Conservation (phyloP, 2,329 filamentous ascomycete species). For the Orbilia quercus region DNA sequence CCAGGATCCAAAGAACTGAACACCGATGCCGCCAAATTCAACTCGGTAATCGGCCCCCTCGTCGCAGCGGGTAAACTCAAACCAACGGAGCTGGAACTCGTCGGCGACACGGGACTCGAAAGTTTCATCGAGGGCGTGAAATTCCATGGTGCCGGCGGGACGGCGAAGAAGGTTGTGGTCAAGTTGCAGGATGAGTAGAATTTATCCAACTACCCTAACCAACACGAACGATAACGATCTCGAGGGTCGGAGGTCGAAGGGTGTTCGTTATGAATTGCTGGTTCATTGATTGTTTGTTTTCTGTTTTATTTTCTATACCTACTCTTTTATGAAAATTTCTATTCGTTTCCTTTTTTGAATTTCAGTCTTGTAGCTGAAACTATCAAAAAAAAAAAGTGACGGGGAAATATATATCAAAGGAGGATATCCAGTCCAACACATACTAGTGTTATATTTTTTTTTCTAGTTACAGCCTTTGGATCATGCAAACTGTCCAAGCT, state of each 20-base stretch:
- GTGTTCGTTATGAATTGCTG: too few relatives aligned
- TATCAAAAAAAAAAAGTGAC: too few relatives aligned
- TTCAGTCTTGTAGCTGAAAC: background rate
- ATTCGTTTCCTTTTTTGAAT: background rate
- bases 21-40: slow-evolving; percentile 16
- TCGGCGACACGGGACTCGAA: slow-evolving; percentile 35
- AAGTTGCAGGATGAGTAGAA: slow-evolving; percentile 52
- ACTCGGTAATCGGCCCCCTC: slow-evolving; percentile 8
- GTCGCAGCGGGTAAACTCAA: slow-evolving; percentile 25
- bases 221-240: too few relatives aligned
- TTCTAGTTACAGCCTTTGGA: background rate
- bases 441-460: slow-evolving; percentile 23
- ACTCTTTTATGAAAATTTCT: background rate
- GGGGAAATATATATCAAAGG: too few relatives aligned
- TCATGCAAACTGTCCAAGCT: too few relatives aligned
- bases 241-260: too few relatives aligned
- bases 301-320: too few relatives aligned
- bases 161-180: slow-evolving; percentile 42
- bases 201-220: too few relatives aligned
- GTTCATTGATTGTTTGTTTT: too few relatives aligned
- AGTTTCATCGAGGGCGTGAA: slow-evolving; percentile 31
- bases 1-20: slow-evolving; percentile 28
- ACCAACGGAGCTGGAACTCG: slow-evolving; percentile 14
- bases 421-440: slow-evolving; percentile 26
- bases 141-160: slow-evolving; percentile 10